phyloP scores from a whole-genome alignment of 2,329 filamentous ascomycete species.

The Myotisia sp. region DNA sequence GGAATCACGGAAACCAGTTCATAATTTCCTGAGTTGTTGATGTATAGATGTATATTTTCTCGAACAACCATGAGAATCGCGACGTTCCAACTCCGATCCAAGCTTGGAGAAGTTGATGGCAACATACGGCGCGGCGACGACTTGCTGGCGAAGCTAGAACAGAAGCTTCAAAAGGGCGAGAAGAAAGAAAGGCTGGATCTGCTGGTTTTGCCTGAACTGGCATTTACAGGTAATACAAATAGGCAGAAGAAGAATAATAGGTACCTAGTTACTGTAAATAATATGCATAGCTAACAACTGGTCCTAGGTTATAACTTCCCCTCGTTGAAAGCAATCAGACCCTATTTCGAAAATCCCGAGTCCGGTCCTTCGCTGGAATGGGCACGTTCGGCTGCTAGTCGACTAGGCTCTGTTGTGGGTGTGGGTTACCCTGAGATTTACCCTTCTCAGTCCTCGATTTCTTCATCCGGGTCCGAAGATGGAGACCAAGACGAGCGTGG shows the following conservation, averaged over 20 bases:
- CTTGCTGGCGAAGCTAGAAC: constrained; percentile 26
- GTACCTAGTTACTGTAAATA: neutral
- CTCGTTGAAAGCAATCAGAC: constrained; percentile 40
- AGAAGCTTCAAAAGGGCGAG: constrained; percentile 12
- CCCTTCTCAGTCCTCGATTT: constrained; percentile 14
- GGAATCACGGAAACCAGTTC: too few relatives aligned
- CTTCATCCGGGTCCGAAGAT: constrained; percentile 10
- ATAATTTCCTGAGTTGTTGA: too few relatives aligned
- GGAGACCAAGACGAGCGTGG: constrained; percentile 5
- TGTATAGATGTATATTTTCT: neutral
- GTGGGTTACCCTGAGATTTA: constrained; percentile 47
- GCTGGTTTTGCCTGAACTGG: constrained; percentile 48
- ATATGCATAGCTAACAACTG: constrained; percentile 1
- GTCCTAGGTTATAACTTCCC: constrained; percentile 49
- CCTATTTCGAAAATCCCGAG: constrained; percentile 45
- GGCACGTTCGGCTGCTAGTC: constrained; percentile 42
- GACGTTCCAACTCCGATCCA: constrained; percentile 33
- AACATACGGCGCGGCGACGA: constrained; percentile 33
- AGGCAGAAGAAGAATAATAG: too few relatives aligned
- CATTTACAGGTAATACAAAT: constrained; percentile 40
- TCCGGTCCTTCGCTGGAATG: constrained; percentile 42
- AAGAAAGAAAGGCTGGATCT: constrained; percentile 32
- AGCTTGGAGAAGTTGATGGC: constrained; percentile 29
- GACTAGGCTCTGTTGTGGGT: constrained; percentile 45
- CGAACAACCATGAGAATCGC: constrained; percentile 30